Conservation (phyloP, 164 flowering plant species). For the Aristolochia fimbriata region DNA sequence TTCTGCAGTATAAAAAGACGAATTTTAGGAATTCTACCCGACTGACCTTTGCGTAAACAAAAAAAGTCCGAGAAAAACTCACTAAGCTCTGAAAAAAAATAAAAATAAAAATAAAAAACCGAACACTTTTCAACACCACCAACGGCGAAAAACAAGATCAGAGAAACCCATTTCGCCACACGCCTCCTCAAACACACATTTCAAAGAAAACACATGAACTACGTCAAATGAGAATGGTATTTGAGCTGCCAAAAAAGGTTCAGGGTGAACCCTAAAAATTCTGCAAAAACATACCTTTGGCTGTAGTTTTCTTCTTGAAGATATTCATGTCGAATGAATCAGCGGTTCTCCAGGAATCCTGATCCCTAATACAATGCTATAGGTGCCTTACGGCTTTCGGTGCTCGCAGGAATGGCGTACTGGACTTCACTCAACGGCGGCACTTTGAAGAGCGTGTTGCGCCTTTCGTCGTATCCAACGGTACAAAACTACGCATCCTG, state of each 20-base stretch:
- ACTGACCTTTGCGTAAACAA: too few species aligned
- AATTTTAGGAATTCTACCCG: too few species aligned
- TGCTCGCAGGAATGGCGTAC: too few species aligned
- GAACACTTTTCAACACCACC: too few species aligned
- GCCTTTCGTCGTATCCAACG: not conserved
- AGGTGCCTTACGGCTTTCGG: too few species aligned
- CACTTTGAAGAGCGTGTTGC: constrained; percentile 10
- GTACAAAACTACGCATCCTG: not conserved
- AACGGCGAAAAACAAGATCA: not conserved
- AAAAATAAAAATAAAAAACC: too few species aligned
- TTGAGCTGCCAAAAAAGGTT: not conserved
- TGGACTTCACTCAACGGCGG: too few species aligned
- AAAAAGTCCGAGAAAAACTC: too few species aligned
- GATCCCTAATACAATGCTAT: too few species aligned
- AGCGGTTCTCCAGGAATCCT: too few species aligned
- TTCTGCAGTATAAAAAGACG: too few species aligned
- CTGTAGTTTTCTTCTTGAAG: constrained; percentile 22
- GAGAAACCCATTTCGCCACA: not conserved
- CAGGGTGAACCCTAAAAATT: not conserved
- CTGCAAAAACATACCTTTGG: constrained; percentile 15
- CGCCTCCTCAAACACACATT: not conserved
- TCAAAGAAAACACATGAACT: not conserved
- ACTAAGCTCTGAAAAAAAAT: too few species aligned
- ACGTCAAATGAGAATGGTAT: not conserved
- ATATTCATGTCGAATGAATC: constrained; percentile 9